Evolutionary conservation across 495 filamentous ascomycete genomes (phyloP), one percentile per base, ranked within the genome.

Genomic region (Terfezia claveryi): DNA sequence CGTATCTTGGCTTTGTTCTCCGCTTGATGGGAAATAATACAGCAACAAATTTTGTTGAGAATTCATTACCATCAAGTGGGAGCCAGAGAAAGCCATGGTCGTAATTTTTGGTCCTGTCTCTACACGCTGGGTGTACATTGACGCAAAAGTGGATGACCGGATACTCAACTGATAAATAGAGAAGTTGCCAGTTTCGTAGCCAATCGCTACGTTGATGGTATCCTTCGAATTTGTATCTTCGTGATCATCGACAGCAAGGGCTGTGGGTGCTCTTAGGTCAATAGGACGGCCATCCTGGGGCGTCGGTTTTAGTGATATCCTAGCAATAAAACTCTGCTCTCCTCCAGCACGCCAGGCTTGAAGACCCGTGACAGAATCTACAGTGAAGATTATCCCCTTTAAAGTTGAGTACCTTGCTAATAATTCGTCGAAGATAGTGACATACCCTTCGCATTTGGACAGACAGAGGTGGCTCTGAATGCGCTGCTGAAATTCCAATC

Each of bases 11-110:
- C 55, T 49, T 57, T 49, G 54, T 17, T 58, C 41, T 37, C 54
- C 55, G 51, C 57, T 54, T 55, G 59, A 52, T 57, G 32, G n/a
- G 53, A 50, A 12, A 3, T 38, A 10, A 27, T 52, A 36, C 46
- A 8, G n/a, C 3, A 36, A 51, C 57, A 36, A 74, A 64, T 92
- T 93, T 20, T 94, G 57, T 55, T 63, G 60, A 60, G 50, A 71
- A 2, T 84, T 86, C 56, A 89, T 82, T 27, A 83, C 84, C 36
- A 93, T 68, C 12, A 93, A 59, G 63, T 88, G 92, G 14, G 88
- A 83, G 51, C 76, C 76, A 2, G 77, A 76, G 52, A 78, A 79
- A 16, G 87, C 83, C 62, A 95, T 74, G 16, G 79, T 79, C 4
- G 80, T 80, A n/a, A 95, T 74, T 53, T 80, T 80, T 53, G 72